A percentile compares a stretch with the other conserved stretches of the same genome.
These are phyloP conservation scores for Asterophora parasitica DNA, from an alignment of 768 basidiomycete species.

Conservation along the genomic window DNA sequence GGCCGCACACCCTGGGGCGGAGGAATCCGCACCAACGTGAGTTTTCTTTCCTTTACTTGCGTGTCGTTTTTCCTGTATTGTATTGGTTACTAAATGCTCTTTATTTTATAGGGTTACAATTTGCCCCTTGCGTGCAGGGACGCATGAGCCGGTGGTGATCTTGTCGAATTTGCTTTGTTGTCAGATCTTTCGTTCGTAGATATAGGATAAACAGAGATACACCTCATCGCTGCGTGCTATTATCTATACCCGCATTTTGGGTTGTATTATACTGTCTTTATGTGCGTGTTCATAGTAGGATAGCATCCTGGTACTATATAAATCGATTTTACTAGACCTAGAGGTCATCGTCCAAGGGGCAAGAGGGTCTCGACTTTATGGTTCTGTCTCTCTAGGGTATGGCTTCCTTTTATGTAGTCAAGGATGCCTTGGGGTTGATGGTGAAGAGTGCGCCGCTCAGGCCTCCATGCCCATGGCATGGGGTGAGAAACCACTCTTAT, in stretches of 20 bases:
- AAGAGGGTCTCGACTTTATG: too few species aligned
- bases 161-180: background rate
- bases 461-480: too few species aligned
- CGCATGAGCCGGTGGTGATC: background rate
- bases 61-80: background rate
- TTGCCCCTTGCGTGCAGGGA: background rate
- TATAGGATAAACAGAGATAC: too few species aligned
- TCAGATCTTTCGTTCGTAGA: background rate
- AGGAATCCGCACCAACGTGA: constrained; percentile 70
- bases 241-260: background rate
- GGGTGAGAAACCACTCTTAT: too few species aligned
- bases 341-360: too few species aligned
- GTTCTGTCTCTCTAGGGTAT: too few species aligned
- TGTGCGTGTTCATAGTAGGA: too few species aligned
- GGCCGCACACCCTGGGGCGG: constrained; percentile 91
- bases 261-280: background rate
- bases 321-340: too few species aligned
- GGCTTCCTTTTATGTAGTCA: too few species aligned
- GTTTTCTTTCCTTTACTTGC: constrained; percentile 5
- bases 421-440: too few species aligned
- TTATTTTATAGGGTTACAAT: background rate
- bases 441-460: too few species aligned
- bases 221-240: background rate
- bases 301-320: too few species aligned
- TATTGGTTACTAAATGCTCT: background rate